Conservation (phyloP, 2,329 filamentous ascomycete species). For the Talaromyces atroroseus region DNA sequence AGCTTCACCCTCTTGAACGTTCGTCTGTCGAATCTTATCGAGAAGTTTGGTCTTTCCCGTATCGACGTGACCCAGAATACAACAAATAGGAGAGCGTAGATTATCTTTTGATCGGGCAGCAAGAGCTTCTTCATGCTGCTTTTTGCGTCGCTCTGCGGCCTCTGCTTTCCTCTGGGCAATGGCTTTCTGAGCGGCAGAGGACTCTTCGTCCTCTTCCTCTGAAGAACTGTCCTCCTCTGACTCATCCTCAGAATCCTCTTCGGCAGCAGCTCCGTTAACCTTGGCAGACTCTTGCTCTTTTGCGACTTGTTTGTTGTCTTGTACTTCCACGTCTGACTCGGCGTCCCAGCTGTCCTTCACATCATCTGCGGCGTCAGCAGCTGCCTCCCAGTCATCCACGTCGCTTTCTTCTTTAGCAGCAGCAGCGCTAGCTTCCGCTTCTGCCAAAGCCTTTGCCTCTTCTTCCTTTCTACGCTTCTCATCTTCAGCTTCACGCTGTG, state of each 20-base stretch:
- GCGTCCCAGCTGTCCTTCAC: slow-evolving; percentile 96
- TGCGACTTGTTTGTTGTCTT: slow-evolving; percentile 56
- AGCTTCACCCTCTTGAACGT: slow-evolving; percentile 97
- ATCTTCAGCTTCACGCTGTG: slow-evolving; percentile 50
- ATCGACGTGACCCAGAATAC: slow-evolving; percentile 99
- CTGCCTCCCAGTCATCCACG: slow-evolving; percentile 76
- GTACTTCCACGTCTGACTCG: slow-evolving; percentile 52
- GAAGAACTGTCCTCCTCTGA: slow-evolving; percentile 45
- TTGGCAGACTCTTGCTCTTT: slow-evolving; percentile 11
- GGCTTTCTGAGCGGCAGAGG: slow-evolving; percentile 66
- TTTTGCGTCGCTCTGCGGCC: slow-evolving; percentile 79
- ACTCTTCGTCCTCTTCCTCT: slow-evolving; percentile 59
- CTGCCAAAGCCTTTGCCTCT: slow-evolving; percentile 69
- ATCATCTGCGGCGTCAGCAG: slow-evolving; percentile 66
- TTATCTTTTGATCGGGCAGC: slow-evolving; percentile 90
- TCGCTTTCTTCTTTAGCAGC: slow-evolving; percentile 50
- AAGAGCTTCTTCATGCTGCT: slow-evolving; percentile 84
- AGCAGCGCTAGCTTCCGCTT: slow-evolving; percentile 63
- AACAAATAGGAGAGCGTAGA: slow-evolving; percentile 95
- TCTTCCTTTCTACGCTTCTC: slow-evolving; percentile 62
- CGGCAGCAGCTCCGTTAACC: slow-evolving; percentile 17
- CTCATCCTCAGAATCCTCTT: slow-evolving; percentile 25
- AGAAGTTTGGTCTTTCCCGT: slow-evolving; percentile 99
- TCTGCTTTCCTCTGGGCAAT: slow-evolving; percentile 78
- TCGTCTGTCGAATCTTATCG: slow-evolving; percentile 97